Percentiles rank a stretch among this genome's conserved stretches.
Conservation (phyloP, 257 asterid genomes). For the Leptodermis oblonga region DNA sequence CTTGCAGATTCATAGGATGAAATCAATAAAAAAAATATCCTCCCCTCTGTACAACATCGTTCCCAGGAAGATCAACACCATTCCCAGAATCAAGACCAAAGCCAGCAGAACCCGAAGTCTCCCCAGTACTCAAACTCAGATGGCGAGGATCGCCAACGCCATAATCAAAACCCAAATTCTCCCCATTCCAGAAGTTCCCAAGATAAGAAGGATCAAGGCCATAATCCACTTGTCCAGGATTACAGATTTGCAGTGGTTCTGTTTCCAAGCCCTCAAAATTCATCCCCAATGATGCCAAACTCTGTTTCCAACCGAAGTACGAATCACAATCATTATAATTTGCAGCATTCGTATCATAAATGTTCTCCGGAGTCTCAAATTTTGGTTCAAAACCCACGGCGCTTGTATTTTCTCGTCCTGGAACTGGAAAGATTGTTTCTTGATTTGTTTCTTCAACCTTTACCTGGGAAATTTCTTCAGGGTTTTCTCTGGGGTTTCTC, state of each 20-base stretch:
- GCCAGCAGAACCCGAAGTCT: too few species aligned
- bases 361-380: background rate
- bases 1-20: too few species aligned
- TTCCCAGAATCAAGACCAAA: too few species aligned
- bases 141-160: too few species aligned
- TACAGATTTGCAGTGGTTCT: background rate
- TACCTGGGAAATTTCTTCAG: background rate
- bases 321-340: too few species aligned
- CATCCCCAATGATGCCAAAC: background rate
- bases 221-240: background rate
- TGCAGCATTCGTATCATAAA: too few species aligned
- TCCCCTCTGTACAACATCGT: too few species aligned
- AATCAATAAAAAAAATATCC: too few species aligned
- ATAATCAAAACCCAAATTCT: background rate
- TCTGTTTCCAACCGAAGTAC: background rate
- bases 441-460: background rate
- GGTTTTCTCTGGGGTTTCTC: background rate
- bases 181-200: background rate
- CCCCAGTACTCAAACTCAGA: too few species aligned
- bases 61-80: too few species aligned
- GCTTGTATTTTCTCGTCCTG: background rate
- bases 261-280: background rate
- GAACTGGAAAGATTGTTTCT: background rate
- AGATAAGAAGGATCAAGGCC: background rate
- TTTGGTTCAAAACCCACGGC: background rate